Evolutionary conservation across 768 basidiomycete genomes (phyloP).

Genomic region (Tylopilus cervinicoccineus): DNA sequence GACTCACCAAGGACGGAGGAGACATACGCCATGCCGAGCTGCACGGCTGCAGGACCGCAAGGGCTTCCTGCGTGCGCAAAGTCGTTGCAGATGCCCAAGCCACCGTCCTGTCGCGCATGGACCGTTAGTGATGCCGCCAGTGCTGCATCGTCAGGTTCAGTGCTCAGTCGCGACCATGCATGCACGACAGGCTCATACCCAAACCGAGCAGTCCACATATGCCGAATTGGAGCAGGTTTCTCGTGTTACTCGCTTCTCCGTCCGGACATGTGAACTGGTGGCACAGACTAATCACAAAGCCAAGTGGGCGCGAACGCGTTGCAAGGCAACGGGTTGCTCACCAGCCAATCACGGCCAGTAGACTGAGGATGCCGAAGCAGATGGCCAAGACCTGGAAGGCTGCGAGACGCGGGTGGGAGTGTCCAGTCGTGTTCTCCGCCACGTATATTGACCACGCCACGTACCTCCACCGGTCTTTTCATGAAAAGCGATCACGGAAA

Average conservation of each 20-base stretch:
- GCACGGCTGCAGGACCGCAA: slow-evolving; percentile 18
- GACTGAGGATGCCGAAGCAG: slow-evolving; percentile 10
- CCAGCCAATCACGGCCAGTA: slow-evolving; percentile 17
- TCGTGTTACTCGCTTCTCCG: slow-evolving; percentile 21
- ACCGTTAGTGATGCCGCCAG: slow-evolving; percentile 22
- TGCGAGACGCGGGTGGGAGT: neutral
- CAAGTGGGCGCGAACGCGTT: neutral
- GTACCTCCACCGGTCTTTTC: slow-evolving; percentile 22
- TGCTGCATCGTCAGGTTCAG: slow-evolving; percentile 12
- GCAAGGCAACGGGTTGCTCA: slow-evolving; percentile 3
- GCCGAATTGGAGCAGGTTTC: slow-evolving; percentile 23
- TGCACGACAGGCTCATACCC: slow-evolving; percentile 9
- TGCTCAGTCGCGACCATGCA: neutral
- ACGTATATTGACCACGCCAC: neutral
- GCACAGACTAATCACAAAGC: slow-evolving; percentile 8
- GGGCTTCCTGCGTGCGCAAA: slow-evolving; percentile 21
- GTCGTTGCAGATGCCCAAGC: slow-evolving; percentile 27
- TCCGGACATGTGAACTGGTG: slow-evolving; percentile 8
- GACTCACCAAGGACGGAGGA: slow-evolving; percentile 26
- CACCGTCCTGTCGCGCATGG: slow-evolving; percentile 23
- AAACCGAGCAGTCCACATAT: slow-evolving; percentile 14
- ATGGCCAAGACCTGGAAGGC: slow-evolving; percentile 21
- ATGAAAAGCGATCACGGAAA: slow-evolving; percentile 17
- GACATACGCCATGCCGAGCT: slow-evolving; percentile 31
- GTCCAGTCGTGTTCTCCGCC: neutral